phyloP scores from a whole-genome alignment of 164 flowering plant species.

The Macadamia tetraphylla region DNA sequence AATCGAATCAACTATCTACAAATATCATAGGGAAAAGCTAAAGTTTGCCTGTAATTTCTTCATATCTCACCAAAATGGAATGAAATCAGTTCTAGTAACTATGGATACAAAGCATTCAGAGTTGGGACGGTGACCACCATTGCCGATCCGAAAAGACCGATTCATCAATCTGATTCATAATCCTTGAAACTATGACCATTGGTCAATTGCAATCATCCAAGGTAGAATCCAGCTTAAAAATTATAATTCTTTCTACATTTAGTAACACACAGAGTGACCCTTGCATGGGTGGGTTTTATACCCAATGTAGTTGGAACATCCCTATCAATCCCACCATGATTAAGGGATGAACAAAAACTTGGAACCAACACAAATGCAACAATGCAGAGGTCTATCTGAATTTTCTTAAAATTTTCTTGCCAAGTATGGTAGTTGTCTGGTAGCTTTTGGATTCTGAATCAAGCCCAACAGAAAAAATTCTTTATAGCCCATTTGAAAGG shows the following conservation, averaged over 20 bases:
- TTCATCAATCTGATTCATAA: too few relatives aligned
- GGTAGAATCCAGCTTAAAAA: conserved; percentile 48
- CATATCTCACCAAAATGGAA: too few relatives aligned
- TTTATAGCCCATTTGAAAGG: conserved; percentile 34
- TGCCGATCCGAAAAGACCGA: too few relatives aligned
- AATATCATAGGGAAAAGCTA: too few relatives aligned
- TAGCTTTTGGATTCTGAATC: conserved; percentile 33
- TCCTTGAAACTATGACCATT: too few relatives aligned
- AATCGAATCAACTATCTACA: too few relatives aligned
- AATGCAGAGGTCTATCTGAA: neutral
- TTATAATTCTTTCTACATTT: conserved; percentile 57
- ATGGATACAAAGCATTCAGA: too few relatives aligned
- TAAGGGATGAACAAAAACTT: conserved; percentile 8
- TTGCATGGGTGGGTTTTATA: conserved; percentile 47
- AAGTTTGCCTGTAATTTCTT: too few relatives aligned
- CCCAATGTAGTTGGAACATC: conserved; percentile 58
- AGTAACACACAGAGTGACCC: conserved; percentile 52
- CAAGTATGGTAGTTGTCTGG: conserved; percentile 34
- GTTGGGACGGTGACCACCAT: too few relatives aligned
- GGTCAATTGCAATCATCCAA: conserved; percentile 39
- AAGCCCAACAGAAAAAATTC: conserved; percentile 27
- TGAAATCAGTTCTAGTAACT: too few relatives aligned
- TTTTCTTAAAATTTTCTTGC: conserved; percentile 48
- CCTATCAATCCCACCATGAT: conserved; percentile 41
- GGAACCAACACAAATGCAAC: conserved; percentile 3